A percentile compares a stretch with the other conserved stretches of the same genome.
Evolutionary conservation across 2,329 filamentous ascomycete species (phyloP).

Genomic region (Tothia fuscella): DNA sequence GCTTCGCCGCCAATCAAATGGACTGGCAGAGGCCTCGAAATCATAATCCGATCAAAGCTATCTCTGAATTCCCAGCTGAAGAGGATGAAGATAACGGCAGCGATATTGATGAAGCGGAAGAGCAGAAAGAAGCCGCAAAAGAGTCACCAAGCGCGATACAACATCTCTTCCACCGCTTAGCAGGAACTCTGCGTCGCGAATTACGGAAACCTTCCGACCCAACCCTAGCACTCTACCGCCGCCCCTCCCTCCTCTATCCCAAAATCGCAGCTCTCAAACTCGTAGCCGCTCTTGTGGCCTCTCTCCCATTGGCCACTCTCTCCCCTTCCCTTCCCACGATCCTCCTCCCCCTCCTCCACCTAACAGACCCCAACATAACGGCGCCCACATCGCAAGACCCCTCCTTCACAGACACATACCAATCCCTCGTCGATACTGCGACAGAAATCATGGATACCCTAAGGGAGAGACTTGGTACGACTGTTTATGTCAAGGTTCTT

Average conservation of each 20-base stretch:
- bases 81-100: slow-evolving; percentile 32
- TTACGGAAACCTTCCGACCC: slow-evolving; percentile 7
- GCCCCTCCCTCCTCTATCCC: slow-evolving; percentile 51
- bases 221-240: slow-evolving; percentile 41
- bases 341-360: slow-evolving; percentile 61
- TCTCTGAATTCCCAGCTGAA: slow-evolving; percentile 21
- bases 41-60: slow-evolving; percentile 21
- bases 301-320: slow-evolving; percentile 46
- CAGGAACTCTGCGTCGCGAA: slow-evolving; percentile 68
- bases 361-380: slow-evolving; percentile 71
- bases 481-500: slow-evolving; percentile 64
- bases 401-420: slow-evolving; percentile 55
- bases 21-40: slow-evolving; percentile 33
- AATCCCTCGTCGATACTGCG: slow-evolving; percentile 57
- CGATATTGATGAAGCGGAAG: slow-evolving; percentile 26
- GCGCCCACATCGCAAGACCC: slow-evolving; percentile 40
- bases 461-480: slow-evolving; percentile 73
- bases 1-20: slow-evolving; percentile 46
- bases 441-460: slow-evolving; percentile 70
- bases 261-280: slow-evolving; percentile 68
- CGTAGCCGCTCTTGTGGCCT: slow-evolving; percentile 55
- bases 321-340: slow-evolving; percentile 48
- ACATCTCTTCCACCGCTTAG: slow-evolving; percentile 68
- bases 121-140: slow-evolving; percentile 21
- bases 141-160: slow-evolving; percentile 42